Conservation (phyloP, 352 stramenopile species). For the Peronospora destructor region DNA sequence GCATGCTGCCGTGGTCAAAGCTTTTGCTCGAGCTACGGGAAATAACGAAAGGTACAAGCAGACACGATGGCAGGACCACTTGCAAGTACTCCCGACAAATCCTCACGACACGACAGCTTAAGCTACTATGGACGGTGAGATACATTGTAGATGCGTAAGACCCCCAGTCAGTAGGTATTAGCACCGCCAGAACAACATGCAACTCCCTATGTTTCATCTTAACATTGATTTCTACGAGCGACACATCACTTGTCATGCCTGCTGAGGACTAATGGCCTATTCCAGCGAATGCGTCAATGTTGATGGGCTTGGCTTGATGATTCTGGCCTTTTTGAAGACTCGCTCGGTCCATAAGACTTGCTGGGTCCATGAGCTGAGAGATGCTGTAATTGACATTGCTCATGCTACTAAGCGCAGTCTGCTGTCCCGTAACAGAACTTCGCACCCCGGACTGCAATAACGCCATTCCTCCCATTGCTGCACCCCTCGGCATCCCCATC, state of each 20-base stretch:
- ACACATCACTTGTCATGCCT: background rate
- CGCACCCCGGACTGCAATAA: slow-evolving; percentile 23
- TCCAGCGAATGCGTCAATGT: slow-evolving; percentile 74
- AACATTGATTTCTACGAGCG: slow-evolving; percentile 3
- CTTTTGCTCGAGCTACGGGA: too few species aligned
- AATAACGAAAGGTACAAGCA: too few species aligned
- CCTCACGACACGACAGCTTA: background rate
- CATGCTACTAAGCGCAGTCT: slow-evolving; percentile 14
- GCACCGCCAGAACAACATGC: background rate
- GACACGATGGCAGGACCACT: too few species aligned
- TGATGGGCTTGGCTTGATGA: slow-evolving; percentile 59
- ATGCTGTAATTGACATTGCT: slow-evolving; percentile 72
- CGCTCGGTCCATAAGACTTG: slow-evolving; percentile 69
- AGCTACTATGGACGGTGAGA: background rate
- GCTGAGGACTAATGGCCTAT: slow-evolving; percentile 30
- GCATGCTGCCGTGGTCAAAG: too few species aligned
- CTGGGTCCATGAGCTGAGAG: slow-evolving; percentile 77
- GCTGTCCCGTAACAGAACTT: slow-evolving; percentile 19
- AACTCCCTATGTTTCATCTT: slow-evolving; percentile 7
- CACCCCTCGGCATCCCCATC: slow-evolving; percentile 18
- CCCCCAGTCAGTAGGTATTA: slow-evolving; percentile 1
- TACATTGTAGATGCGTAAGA: background rate
- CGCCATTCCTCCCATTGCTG: slow-evolving; percentile 17
- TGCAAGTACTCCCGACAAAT: too few species aligned
- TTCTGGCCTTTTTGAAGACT: slow-evolving; percentile 11